phyloP scores from a whole-genome alignment of 2,329 filamentous ascomycete genomes.

The Emericellopsis atlantica region DNA sequence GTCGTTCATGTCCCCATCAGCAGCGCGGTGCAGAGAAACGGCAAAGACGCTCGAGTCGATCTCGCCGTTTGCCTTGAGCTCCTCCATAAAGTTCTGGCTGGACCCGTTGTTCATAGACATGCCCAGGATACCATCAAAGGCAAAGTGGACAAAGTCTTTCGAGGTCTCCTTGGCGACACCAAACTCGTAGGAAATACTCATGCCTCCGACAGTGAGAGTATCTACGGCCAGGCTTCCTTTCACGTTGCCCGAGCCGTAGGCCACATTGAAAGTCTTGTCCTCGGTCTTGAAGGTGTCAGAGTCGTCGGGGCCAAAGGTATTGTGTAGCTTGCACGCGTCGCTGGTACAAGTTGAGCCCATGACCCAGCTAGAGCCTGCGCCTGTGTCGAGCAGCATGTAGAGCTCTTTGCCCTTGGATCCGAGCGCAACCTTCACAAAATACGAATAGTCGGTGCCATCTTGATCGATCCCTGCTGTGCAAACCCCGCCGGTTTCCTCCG shows the following conservation, averaged over 20 bases:
- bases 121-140: constrained; percentile 81
- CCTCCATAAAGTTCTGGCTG: constrained; percentile 55
- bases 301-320: constrained; percentile 51
- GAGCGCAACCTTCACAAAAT: constrained; percentile 45
- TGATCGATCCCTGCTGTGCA: constrained; percentile 46
- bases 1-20: constrained; percentile 48
- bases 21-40: constrained; percentile 54
- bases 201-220: constrained; percentile 50
- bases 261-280: constrained; percentile 46
- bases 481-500: constrained; percentile 27
- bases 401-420: constrained; percentile 41
- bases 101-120: constrained; percentile 50
- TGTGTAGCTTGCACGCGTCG: constrained; percentile 55
- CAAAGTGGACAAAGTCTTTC: constrained; percentile 62
- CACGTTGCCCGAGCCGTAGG: constrained; percentile 69
- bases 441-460: constrained; percentile 53
- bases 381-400: constrained; percentile 54
- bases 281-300: constrained; percentile 50
- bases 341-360: constrained; percentile 60
- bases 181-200: constrained; percentile 53
- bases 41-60: constrained; percentile 56
- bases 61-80: constrained; percentile 40
- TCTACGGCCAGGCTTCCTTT: constrained; percentile 55
- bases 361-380: constrained; percentile 68
- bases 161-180: constrained; percentile 63